Evolutionary conservation across 2,329 filamentous ascomycete species (phyloP), one percentile per base, ranked within the genome.

Genomic region (Aspergillus novoparasiticus): DNA sequence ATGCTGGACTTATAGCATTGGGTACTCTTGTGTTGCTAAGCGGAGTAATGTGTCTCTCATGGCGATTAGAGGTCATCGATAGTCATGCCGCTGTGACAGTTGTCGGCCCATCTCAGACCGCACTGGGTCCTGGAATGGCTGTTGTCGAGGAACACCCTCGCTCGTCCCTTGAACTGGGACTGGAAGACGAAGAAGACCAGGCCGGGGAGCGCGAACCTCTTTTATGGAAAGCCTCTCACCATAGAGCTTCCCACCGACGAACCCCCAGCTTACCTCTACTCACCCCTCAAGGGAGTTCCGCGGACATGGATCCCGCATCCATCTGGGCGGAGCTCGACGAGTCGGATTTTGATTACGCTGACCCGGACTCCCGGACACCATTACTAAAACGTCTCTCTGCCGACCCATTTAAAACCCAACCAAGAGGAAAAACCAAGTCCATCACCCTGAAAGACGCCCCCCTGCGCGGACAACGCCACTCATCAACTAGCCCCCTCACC

Each of bases 301-400:
- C 76, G 74, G 87, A 59, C 87, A 86, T 83, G 61, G 91, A 95
- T 73, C 86, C 87, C 1, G 88, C 88, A 41, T 91, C 95, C 70
- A 95, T 96, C 36, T 96, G 93, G 93, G 91, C 89, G 61, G 93
- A 96, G 75, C 83, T 97, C 16, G 90, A 95, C 72, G 93, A 96
- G 70, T 87, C 90, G 46, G 85, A 87, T 26, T 72, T 74, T 61
- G 76, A 75, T 26, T 63, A 67, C 30, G 55, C 60, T 4, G 60
- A 63, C 28, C 34, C 63, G 1, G 63, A 63, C 16, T 51, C 55
- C 30, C 70, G 62, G 19, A 63, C 64, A 8, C 50, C 64, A 23
- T 23, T 66, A 46, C 55, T 64, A 50, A 21, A 57, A 43, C 61
- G 68, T 63, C 58, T 64, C 16, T 62, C 62, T 32, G 50, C 50